Evolutionary conservation across 768 basidiomycete species (phyloP).

Genomic region (Chlorophyllum brunneum): DNA sequence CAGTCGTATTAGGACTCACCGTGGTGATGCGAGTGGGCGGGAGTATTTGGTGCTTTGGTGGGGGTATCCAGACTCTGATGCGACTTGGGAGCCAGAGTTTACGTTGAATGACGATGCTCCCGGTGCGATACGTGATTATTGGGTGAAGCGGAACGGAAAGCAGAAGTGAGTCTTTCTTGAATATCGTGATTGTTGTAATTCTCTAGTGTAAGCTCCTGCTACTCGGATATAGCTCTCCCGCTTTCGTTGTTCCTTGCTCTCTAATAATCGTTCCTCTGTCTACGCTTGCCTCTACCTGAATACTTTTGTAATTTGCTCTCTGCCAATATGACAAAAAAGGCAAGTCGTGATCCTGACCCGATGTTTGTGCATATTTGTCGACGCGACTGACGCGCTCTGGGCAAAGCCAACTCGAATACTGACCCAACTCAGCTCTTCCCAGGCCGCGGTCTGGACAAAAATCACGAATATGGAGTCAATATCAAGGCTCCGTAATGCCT

Average conservation of each 20-base stretch:
- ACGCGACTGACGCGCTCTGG: slow-evolving; percentile 4
- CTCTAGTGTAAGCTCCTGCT: neutral
- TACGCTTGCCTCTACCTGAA: neutral
- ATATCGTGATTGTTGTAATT: neutral
- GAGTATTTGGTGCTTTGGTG: slow-evolving; percentile 53
- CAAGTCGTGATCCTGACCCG: no score
- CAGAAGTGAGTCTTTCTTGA: neutral
- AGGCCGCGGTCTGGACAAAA: slow-evolving; percentile 1
- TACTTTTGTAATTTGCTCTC: neutral
- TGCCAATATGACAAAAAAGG: no score
- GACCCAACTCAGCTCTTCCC: slow-evolving; percentile 1
- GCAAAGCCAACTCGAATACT: slow-evolving; percentile 1
- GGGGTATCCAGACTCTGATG: slow-evolving; percentile 46
- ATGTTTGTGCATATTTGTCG: slow-evolving; percentile 10
- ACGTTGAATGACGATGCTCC: slow-evolving; percentile 49
- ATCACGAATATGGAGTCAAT: slow-evolving; percentile 51
- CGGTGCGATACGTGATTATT: slow-evolving; percentile 37
- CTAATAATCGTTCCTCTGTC: no score
- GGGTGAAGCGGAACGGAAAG: slow-evolving; percentile 12
- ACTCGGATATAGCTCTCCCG: neutral
- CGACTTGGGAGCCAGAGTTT: slow-evolving; percentile 56
- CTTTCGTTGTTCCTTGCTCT: no score
- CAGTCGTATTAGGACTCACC: slow-evolving; percentile 33
- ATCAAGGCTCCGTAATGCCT: slow-evolving; percentile 48
- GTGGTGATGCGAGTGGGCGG: slow-evolving; percentile 27